These are phyloP conservation scores for Talaromyces ruber DNA, from an alignment of 495 filamentous ascomycete genomes.

Conservation along the genomic window DNA sequence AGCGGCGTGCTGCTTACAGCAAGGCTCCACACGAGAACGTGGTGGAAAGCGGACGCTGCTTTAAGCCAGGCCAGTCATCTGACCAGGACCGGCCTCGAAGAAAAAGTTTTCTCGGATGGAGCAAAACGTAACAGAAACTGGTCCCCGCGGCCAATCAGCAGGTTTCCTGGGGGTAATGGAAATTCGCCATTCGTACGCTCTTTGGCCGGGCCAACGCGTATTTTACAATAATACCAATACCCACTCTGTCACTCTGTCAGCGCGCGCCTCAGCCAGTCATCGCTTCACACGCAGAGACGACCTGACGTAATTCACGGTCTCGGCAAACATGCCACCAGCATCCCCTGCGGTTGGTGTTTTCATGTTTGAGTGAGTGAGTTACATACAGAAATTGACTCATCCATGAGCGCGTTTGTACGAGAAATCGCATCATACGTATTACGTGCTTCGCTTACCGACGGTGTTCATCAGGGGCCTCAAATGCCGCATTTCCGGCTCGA, in stretches of 20 bases:
- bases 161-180: constrained; percentile 2
- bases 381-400: background rate
- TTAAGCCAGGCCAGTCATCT: background rate
- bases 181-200: background rate
- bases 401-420: background rate
- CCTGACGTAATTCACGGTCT: background rate
- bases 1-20: background rate
- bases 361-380: background rate
- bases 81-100: background rate
- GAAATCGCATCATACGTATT: background rate
- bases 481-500: background rate
- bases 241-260: background rate
- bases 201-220: background rate
- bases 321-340: background rate
- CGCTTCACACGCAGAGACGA: no score
- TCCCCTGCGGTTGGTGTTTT: background rate
- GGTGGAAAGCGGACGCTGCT: background rate
- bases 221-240: background rate
- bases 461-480: background rate
- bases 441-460: background rate
- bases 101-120: background rate
- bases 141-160: background rate
- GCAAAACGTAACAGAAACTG: constrained; percentile 2
- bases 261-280: background rate
- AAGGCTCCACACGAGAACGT: background rate